Conservation (phyloP, 1,284 basidiomycete genomes). For the Sporisorium exsertum region DNA sequence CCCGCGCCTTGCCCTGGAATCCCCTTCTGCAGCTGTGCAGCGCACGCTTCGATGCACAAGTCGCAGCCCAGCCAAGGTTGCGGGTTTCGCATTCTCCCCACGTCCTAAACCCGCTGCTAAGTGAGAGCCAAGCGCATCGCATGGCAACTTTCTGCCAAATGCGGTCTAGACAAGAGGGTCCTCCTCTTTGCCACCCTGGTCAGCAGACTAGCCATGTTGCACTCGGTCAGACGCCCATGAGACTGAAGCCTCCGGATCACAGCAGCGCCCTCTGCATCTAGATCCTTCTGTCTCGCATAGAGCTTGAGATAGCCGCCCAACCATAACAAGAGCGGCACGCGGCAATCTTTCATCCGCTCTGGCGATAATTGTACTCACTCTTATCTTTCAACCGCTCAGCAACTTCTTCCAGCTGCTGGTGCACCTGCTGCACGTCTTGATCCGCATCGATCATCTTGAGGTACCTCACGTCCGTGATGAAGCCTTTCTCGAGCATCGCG, state of each 20-base stretch:
- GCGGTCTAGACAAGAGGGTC: neutral
- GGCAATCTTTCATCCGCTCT: neutral
- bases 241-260: too few relatives aligned
- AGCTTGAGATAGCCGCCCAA: neutral
- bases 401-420: conserved; percentile 30
- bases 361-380: conserved; percentile 17
- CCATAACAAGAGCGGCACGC: neutral
- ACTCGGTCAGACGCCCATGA: too few relatives aligned
- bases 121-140: neutral
- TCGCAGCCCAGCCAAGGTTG: too few relatives aligned
- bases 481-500: conserved; percentile 12
- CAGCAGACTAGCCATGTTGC: too few relatives aligned
- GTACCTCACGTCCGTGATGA: conserved; percentile 21
- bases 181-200: too few relatives aligned
- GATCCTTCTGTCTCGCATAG: neutral
- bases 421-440: conserved; percentile 38
- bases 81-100: neutral
- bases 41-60: too few relatives aligned
- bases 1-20: neutral
- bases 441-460: conserved; percentile 37
- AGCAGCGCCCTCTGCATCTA: too few relatives aligned
- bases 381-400: conserved; percentile 22
- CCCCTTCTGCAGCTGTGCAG: too few relatives aligned
- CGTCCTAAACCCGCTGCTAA: conserved; percentile 1
- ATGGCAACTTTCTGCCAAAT: neutral